A percentile compares a stretch with the other conserved stretches of the same genome.
These are phyloP conservation scores for Yamadazyma mexicana DNA, from an alignment of 1,139 yeast species.

Conservation along the genomic window DNA sequence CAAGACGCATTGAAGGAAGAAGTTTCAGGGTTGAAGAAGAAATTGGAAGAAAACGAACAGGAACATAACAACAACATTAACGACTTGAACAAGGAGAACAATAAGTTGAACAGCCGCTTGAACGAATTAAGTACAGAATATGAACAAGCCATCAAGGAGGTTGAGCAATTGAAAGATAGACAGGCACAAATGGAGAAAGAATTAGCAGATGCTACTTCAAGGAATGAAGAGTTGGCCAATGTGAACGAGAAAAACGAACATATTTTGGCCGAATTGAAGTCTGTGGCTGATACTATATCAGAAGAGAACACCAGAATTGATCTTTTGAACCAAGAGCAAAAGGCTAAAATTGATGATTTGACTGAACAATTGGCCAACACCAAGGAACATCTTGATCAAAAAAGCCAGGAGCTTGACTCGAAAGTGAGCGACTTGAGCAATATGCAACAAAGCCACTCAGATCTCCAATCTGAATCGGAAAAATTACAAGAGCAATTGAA, in stretches of 20 bases:
- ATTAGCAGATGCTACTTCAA: background rate
- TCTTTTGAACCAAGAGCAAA: background rate
- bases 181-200: slow-evolving; percentile 1
- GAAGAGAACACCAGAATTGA: background rate
- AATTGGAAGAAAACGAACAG: background rate
- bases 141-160: background rate
- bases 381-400: background rate
- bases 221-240: background rate
- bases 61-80: slow-evolving; percentile 3
- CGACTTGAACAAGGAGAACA: slow-evolving; percentile 9
- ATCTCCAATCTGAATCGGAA: too few species aligned
- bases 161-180: background rate
- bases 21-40: background rate
- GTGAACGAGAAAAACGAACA: background rate
- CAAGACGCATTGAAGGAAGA: background rate
- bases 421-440: too few species aligned
- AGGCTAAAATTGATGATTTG: background rate
- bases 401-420: background rate
- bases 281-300: background rate
- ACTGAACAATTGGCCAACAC: background rate
- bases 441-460: too few species aligned
- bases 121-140: slow-evolving; percentile 6
- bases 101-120: slow-evolving; percentile 9
- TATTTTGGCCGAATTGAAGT: background rate
- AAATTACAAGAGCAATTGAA: too few species aligned